phyloP scores from a whole-genome alignment of 2,329 filamentous ascomycete species.

The Diplodia mutila region DNA sequence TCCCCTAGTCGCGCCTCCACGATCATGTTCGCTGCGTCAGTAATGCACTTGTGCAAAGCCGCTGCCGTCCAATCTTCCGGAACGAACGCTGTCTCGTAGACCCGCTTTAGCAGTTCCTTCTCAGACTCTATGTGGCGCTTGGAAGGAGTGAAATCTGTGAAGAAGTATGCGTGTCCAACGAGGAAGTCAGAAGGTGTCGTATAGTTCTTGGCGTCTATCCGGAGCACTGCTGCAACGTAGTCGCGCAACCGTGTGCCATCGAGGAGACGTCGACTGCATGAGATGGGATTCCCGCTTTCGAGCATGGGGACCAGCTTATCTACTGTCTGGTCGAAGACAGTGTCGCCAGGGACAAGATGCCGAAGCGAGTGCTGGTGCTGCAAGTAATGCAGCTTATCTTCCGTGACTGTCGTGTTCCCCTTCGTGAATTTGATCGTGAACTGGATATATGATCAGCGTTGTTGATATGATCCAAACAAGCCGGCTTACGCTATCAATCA shows the following conservation, averaged over 20 bases:
- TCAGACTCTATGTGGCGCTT: not conserved
- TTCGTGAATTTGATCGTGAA: slow-evolving; percentile 89
- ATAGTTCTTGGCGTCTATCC: slow-evolving; percentile 60
- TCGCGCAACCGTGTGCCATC: slow-evolving; percentile 37
- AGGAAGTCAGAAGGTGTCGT: slow-evolving; percentile 60
- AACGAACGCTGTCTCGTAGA: not conserved
- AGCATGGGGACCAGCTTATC: slow-evolving; percentile 38
- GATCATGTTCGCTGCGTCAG: not conserved
- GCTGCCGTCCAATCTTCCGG: slow-evolving; percentile 5
- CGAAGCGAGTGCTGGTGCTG: slow-evolving; percentile 66
- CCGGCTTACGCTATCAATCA: slow-evolving; percentile 66
- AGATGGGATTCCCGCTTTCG: slow-evolving; percentile 6
- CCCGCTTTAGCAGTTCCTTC: not conserved
- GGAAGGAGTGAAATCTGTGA: slow-evolving; percentile 37
- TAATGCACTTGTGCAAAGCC: not conserved
- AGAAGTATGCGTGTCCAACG: slow-evolving; percentile 62
- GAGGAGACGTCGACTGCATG: slow-evolving; percentile 27
- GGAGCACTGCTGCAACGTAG: slow-evolving; percentile 54
- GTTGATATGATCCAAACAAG: too few relatives aligned
- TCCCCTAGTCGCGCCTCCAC: not conserved
- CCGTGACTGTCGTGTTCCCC: slow-evolving; percentile 82
- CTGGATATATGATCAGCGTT: slow-evolving; percentile 42
- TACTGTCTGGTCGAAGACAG: slow-evolving; percentile 44
- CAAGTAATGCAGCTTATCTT: slow-evolving; percentile 78
- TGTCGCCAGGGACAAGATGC: slow-evolving; percentile 51